Evolutionary conservation across 139 green algal genomes (phyloP).

Genomic region (Closterium sp.): DNA sequence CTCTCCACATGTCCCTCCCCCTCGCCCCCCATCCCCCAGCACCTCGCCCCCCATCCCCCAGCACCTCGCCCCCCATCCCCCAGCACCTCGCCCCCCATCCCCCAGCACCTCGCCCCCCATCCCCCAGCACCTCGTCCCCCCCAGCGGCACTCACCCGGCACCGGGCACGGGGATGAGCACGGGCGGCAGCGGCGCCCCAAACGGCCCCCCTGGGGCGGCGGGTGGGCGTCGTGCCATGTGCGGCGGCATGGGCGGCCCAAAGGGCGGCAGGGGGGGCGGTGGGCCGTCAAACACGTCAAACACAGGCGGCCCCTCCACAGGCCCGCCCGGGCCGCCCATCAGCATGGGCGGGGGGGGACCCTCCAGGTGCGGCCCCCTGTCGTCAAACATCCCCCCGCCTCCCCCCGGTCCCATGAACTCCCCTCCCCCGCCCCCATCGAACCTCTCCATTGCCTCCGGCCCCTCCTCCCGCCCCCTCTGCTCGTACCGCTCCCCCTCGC

Average conservation of each 20-base stretch:
- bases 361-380: not conserved
- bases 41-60: too few relatives aligned
- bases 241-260: conserved; percentile 20
- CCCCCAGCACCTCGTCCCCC: too few relatives aligned
- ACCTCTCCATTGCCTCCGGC: not conserved
- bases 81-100: too few relatives aligned
- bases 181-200: not conserved
- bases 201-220: not conserved
- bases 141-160: conserved; percentile 33
- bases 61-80: too few relatives aligned
- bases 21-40: too few relatives aligned
- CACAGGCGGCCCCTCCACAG: conserved; percentile 9
- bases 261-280: not conserved
- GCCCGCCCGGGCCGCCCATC: not conserved
- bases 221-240: not conserved
- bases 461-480: not conserved
- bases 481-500: not conserved
- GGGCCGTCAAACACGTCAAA: conserved; percentile 29
- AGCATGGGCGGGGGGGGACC: not conserved
- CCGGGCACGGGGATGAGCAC: conserved; percentile 45
- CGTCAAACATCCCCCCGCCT: not conserved
- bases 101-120: not conserved
- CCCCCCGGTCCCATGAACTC: not conserved
- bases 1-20: not conserved
- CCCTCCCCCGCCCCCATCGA: not conserved